phyloP scores from a whole-genome alignment of 1,139 yeast genomes.

The Saccharomyces hybrid region DNA sequence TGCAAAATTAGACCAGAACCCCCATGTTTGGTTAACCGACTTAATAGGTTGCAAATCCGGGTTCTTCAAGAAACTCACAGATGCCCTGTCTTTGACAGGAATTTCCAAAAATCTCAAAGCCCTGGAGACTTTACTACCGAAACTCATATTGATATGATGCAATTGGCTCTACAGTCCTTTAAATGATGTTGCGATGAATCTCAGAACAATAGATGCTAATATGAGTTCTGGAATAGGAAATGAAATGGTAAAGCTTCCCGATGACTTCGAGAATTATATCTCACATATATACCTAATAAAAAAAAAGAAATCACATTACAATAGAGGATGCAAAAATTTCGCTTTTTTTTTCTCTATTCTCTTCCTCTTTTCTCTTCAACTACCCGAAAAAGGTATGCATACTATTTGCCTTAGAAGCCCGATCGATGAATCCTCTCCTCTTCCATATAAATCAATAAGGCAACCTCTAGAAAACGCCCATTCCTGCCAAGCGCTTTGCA shows the following conservation, averaged over 20 bases:
- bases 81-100: conserved; percentile 30
- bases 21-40: conserved; percentile 34
- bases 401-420: not conserved
- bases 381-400: not conserved
- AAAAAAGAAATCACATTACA: not conserved
- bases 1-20: conserved; percentile 36
- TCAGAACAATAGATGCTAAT: not conserved
- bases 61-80: conserved; percentile 30
- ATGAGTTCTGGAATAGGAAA: not conserved
- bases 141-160: not conserved
- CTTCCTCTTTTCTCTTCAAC: not conserved
- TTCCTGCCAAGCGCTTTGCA: not conserved
- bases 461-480: not conserved
- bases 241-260: not conserved
- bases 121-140: not conserved
- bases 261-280: not conserved
- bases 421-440: not conserved
- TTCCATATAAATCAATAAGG: not conserved
- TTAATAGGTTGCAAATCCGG: conserved; percentile 36
- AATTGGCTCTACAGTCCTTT: not conserved
- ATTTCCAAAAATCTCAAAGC: conserved; percentile 24
- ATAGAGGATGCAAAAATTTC: not conserved
- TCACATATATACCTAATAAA: not conserved
- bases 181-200: not conserved
- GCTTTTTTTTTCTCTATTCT: not conserved